Evolutionary conservation across 2,329 filamentous ascomycete genomes (phyloP).

Genomic region (Seiridium unicorne): DNA sequence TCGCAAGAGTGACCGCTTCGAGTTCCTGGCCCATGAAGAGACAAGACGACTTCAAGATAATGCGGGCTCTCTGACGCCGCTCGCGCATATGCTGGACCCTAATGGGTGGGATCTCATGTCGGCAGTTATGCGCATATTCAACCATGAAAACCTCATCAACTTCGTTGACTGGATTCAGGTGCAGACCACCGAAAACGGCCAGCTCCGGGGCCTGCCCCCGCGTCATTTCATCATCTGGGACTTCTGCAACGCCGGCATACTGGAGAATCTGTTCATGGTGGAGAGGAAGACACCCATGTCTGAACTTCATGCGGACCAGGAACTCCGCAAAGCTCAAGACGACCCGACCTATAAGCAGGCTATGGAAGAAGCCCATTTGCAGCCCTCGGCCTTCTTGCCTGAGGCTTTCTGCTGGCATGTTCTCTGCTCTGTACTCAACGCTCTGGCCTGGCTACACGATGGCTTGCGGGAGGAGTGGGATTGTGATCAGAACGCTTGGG

Average conservation of each 20-base stretch:
- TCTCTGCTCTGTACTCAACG: constrained; percentile 42
- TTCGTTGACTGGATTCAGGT: constrained; percentile 34
- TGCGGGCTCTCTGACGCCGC: constrained; percentile 6
- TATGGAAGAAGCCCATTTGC: no score
- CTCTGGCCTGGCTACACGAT: constrained; percentile 52
- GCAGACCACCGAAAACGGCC: constrained; percentile 16
- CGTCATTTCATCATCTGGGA: constrained; percentile 45
- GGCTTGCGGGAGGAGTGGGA: constrained; percentile 32
- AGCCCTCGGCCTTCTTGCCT: constrained; percentile 35
- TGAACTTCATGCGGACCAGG: constrained; percentile 2
- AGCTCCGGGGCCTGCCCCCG: constrained; percentile 9
- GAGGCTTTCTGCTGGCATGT: constrained; percentile 58
- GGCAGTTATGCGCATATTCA: constrained; percentile 36
- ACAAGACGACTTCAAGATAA: constrained; percentile 17
- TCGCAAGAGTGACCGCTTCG: constrained; percentile 21
- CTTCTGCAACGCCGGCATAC: constrained; percentile 49
- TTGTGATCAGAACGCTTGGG: constrained; percentile 5
- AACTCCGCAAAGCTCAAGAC: constrained; percentile 9
- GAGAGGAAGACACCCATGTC: background rate
- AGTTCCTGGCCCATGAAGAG: constrained; percentile 26
- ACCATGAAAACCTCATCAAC: constrained; percentile 49
- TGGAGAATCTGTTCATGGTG: constrained; percentile 37
- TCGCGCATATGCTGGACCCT: constrained; percentile 14
- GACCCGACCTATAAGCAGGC: no score
- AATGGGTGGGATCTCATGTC: constrained; percentile 20